Evolutionary conservation across 192 early-diverging fungal species (phyloP), one percentile per base, ranked within the genome.

Genomic region (Entomortierella chlamydospora): DNA sequence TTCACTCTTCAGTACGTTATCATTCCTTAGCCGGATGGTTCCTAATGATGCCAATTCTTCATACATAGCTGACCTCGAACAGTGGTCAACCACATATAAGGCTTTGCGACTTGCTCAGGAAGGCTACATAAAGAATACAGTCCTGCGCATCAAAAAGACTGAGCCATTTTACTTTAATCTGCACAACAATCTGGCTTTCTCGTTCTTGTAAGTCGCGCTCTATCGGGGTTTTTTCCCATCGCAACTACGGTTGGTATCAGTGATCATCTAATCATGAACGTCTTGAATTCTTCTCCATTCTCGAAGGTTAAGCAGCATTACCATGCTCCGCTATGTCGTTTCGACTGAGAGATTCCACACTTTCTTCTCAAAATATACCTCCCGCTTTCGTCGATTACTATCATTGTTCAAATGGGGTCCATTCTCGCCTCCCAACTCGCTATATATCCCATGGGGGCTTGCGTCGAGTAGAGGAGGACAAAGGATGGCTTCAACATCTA

Each of bases 81-180:
- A 58, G 23, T 72, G 57, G 58, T 56, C 55, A 17, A 41, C 31
- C 29, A 30, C 53, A 2, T 72, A 72, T 26, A 57, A 56, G n/a
- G 53, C 43, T 15, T 42, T 72, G 9, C 52, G 61, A 25, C n/a
- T n/a, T 7, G 15, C 43, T 8, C 61, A 63, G 13, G 61, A 50
- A 2, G 13, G 20, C 4, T 47, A 29, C 45, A 64, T 64, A 28
- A 28, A 50, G 10, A 31, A 28, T 4, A 8, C 34, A 25, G 5
- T 49, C 23, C 12, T 50, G n/a, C 61, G 61, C 22, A 25, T 64
- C 28, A 20, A 22, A 0, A 22, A 31, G 5, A 49, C 54, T 22
- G 53, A 58, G 15, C 34, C 37, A 17, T 41, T 11, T 22, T 25
- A 28, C 11, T 39, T 72, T 30, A 30, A 37, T n/a, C 33, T 72